These are phyloP conservation scores for Borealophlyctis nickersoniae DNA, from an alignment of 192 early-diverging fungal genomes.

Conservation along the genomic window DNA sequence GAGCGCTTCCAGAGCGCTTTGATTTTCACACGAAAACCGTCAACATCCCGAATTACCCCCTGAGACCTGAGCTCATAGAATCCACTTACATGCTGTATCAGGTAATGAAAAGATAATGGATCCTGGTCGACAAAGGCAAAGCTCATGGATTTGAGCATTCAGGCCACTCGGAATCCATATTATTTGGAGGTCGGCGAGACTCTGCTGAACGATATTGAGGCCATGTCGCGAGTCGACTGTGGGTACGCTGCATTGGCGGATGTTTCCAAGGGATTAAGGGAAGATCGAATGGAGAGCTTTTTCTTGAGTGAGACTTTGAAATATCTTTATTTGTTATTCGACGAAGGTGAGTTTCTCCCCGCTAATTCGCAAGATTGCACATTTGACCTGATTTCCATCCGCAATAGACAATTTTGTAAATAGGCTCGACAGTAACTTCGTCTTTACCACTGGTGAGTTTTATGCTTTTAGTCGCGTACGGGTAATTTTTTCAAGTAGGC, in stretches of 20 bases:
- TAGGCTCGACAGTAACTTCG: constrained; percentile 66
- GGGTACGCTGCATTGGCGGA: constrained; percentile 75
- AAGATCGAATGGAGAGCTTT: constrained; percentile 95
- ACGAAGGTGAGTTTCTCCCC: constrained; percentile 58
- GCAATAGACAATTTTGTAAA: constrained; percentile 74
- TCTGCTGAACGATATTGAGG: constrained; percentile 77
- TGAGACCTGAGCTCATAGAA: constrained; percentile 93
- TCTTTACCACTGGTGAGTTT: constrained; percentile 78
- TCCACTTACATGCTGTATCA: constrained; percentile 88
- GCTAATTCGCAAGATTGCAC: too few species aligned
- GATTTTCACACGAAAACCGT: constrained; percentile 65
- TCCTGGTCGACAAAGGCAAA: constrained; percentile 9
- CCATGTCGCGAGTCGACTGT: constrained; percentile 64
- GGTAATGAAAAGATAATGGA: constrained; percentile 16
- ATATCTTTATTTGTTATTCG: constrained; percentile 96
- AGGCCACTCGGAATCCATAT: constrained; percentile 86
- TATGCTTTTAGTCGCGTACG: too few species aligned
- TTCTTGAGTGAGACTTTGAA: constrained; percentile 92
- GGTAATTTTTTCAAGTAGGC: too few species aligned
- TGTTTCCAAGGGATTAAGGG: constrained; percentile 58
- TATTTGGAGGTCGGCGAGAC: constrained; percentile 89
- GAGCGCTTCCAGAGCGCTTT: constrained; percentile 84
- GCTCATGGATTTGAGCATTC: not conserved
- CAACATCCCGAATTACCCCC: constrained; percentile 72
- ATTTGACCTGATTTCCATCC: too few species aligned